phyloP scores from a whole-genome alignment of 2,329 filamentous ascomycete genomes.

The Rhynchosporium graminicola region DNA sequence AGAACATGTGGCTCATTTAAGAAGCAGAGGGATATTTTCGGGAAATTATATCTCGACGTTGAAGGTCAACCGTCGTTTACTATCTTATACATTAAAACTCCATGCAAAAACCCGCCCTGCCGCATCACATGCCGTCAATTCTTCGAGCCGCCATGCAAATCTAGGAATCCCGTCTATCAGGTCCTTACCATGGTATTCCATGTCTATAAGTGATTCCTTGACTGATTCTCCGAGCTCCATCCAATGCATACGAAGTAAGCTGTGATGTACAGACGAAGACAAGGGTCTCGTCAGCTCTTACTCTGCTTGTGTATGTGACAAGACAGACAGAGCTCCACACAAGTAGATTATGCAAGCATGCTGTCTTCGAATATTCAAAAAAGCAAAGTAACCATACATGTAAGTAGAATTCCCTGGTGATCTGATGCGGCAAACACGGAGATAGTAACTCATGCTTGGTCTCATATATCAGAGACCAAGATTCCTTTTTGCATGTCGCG shows the following conservation, averaged over 20 bases:
- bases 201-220: not conserved
- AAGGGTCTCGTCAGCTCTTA: conserved; percentile 1
- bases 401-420: not conserved
- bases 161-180: too few species aligned
- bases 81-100: too few species aligned
- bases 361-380: not conserved
- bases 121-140: not conserved
- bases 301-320: too few species aligned
- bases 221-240: not conserved
- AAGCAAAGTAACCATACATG: not conserved
- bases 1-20: not conserved
- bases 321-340: too few species aligned
- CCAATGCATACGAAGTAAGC: not conserved
- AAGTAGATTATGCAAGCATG: too few species aligned
- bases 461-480: not conserved
- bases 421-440: not conserved
- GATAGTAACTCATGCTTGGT: conserved; percentile 10
- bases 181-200: too few species aligned
- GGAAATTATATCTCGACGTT: too few species aligned
- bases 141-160: not conserved
- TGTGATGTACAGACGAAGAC: not conserved
- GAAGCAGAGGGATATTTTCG: not conserved
- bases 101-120: not conserved
- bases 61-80: too few species aligned
- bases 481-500: too few species aligned